Base-by-base conservation (phyloP, 2,329 filamentous ascomycete species). In the Neobulgaria alba region DNA sequence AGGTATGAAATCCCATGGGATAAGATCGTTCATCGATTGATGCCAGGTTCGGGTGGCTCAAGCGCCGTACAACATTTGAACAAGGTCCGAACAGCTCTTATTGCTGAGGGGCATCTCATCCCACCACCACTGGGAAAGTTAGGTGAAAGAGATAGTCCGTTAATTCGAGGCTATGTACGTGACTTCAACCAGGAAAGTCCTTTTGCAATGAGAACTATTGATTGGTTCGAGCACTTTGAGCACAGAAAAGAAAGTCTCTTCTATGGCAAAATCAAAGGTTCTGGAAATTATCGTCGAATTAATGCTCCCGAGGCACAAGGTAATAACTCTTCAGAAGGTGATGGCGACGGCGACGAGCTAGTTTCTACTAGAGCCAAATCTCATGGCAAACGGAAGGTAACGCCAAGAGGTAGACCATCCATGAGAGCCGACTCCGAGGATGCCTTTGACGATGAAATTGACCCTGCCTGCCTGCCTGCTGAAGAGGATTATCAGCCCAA, bases 81-180 rank as follows among this genome's bases (percentile, higher is more conserved):
- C n/a, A 58, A 54, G 43, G 8, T 54, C 10, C 43, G 56, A 7
- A 45, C 53, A 10, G 21, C 42, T 8, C 32, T 59, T 2, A 18
- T 57, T 3, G 36, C 29, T 2, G 56, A 59, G 44, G 57, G 57
- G 3, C 56, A 58, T 23, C 35, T 59, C 36, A 53, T 57, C 15
- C 57, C 57, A n/a, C 57, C 57, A 3, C 29, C 42, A 2, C 30
- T 54, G 5, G 49, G 48, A 7, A 57, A 53, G 37, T 41, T 38
- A 4, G 37, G 38, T 3, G 16, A 29, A 3, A 9, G 17, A 2
- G 14, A 39, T 9, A 40, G 52, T 36, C 19, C 39, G 2, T 41
- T 32, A 1, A 38, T 57, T 33, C 48, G 57, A 4, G 56, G 54
- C 1, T 53, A 51, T 23, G 37, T 51, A 10, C 50, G 56, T 3